A percentile compares a stretch with the other conserved stretches of the same genome.
These are phyloP conservation scores for Sphagnum contortum DNA, from an alignment of 225 moss, liverwort and hornwort genomes.

Conservation along the genomic window DNA sequence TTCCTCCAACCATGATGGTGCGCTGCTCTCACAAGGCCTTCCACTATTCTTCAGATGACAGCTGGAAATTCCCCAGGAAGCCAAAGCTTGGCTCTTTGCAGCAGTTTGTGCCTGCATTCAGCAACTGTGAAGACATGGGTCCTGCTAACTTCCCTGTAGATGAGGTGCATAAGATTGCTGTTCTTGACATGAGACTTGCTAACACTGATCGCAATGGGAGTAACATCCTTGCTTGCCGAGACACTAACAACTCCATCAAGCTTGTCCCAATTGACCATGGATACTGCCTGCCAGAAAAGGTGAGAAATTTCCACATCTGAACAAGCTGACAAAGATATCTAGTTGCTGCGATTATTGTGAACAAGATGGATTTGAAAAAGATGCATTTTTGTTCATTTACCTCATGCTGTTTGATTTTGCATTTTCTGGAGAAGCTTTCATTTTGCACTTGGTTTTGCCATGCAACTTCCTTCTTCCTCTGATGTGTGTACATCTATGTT, in stretches of 20 bases:
- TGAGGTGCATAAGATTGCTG: slow-evolving; percentile 87
- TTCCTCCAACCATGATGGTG: slow-evolving; percentile 93
- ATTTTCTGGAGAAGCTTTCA: neutral
- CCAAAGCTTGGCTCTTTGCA: slow-evolving; percentile 75
- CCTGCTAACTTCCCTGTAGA: slow-evolving; percentile 61
- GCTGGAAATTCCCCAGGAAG: slow-evolving; percentile 21
- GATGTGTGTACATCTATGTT: neutral
- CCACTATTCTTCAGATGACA: slow-evolving; percentile 35
- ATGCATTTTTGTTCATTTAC: no score
- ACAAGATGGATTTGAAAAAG: no score
- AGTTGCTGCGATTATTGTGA: no score
- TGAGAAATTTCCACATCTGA: slow-evolving; percentile 6
- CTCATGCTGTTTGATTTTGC: no score
- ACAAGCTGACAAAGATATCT: no score
- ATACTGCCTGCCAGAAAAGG: slow-evolving; percentile 82
- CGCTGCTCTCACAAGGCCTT: slow-evolving; percentile 63
- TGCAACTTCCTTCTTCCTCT: neutral
- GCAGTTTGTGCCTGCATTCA: slow-evolving; percentile 65
- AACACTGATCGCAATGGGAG: slow-evolving; percentile 87
- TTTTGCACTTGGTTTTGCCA: neutral
- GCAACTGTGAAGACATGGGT: slow-evolving; percentile 94
- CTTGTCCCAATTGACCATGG: slow-evolving; percentile 96
- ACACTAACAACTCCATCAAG: slow-evolving; percentile 38
- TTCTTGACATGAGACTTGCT: slow-evolving; percentile 87
- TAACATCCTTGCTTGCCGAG: slow-evolving; percentile 70